Conservation (phyloP, 768 basidiomycete genomes). For the Lactifluus echinatus region DNA sequence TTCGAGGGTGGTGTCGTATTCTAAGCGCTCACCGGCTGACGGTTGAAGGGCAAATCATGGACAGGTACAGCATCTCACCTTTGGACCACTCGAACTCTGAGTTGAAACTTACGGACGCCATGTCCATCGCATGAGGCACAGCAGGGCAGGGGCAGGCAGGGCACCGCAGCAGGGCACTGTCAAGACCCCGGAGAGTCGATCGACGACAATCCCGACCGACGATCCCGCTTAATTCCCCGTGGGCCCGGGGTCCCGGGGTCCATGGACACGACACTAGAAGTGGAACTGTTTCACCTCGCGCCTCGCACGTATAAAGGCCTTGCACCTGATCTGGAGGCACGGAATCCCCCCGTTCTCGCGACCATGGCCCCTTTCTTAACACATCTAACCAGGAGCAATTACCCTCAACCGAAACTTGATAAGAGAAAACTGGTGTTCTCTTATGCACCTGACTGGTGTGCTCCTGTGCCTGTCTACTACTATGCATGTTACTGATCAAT, state of each 20-base stretch:
- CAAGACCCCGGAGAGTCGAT: neutral
- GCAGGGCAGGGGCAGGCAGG: no score
- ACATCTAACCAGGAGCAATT: neutral
- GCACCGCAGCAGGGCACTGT: neutral
- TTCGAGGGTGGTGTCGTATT: conserved; percentile 49
- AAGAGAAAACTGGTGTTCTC: conserved; percentile 40
- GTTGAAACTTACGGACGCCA: no score
- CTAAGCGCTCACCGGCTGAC: conserved; percentile 29
- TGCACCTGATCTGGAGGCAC: no score
- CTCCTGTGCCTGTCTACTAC: neutral
- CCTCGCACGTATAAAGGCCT: no score
- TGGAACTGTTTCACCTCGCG: no score
- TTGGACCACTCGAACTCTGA: conserved; percentile 14
- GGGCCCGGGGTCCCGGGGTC: no score
- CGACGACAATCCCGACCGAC: no score
- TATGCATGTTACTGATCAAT: neutral
- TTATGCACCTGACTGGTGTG: conserved; percentile 74
- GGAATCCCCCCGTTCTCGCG: no score
- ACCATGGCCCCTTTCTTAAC: neutral
- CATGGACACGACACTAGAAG: no score
- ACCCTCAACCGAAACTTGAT: neutral
- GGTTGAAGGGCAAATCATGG: neutral
- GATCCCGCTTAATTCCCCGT: no score
- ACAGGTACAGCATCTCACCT: conserved; percentile 8
- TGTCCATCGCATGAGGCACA: no score